Base-by-base conservation (phyloP, 345 rosid species). In the Abelmoschus esculentus region DNA sequence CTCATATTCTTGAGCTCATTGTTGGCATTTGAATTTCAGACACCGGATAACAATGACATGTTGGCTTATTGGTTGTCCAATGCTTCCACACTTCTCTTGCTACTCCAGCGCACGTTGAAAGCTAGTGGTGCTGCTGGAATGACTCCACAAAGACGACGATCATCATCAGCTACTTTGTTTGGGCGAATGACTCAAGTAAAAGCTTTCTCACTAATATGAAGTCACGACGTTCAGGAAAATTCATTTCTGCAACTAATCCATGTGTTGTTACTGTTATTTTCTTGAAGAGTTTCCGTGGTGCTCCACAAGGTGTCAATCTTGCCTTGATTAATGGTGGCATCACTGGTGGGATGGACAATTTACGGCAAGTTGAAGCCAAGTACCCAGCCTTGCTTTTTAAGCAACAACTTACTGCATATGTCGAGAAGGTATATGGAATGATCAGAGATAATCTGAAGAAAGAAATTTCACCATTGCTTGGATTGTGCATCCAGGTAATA, bases 81-180 rank as follows among this genome's bases (percentile, higher is more conserved):
- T 76, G 88, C 96, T 61, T 93, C 98, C 2, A 90, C 98, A 7
- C 96, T 93, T 70, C 90, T 93, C 70, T 82, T 93, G 65, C 88
- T 93, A 63, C 97, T 93, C 52, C 98, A 93, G 58, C 89, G 90
- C 70, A 93, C 97, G 29, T 75, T 90, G 38, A 93, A 93, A 84
- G 98, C 98, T 49, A 93, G 96, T 66, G 90, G 97, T 73, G 98
- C 97, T 26, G 97, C 96, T 38, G 97, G 96, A 73, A 90, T 90
- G 96, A 81, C 98, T 78, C 98, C 98, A 69, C 98, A 93, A 56
- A 90, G 97, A 15, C 97, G 98, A 4, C 80, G 97, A 78, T 90
- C 98, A 62, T 90, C 98, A 64, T 93, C 98, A 13, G 96, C 98
- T 56, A 87, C 93, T 66, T 82, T 93, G 3, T 93, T 93, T 75